Percentiles rank a stretch among this genome's conserved stretches.
phyloP scores from a whole-genome alignment of 2,329 filamentous ascomycete species.

The Huntiella abstrusa region DNA sequence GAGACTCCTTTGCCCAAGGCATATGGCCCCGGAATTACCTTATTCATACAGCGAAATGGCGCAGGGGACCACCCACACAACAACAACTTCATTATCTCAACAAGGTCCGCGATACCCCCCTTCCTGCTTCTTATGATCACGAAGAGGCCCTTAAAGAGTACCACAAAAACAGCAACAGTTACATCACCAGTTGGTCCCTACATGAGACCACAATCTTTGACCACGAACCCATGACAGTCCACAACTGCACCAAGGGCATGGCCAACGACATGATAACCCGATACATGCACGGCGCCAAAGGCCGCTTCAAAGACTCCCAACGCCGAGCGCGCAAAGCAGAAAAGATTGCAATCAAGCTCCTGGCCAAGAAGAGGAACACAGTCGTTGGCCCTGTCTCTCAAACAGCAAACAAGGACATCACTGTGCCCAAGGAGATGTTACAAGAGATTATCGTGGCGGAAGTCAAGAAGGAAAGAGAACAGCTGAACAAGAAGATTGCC shows the following conservation, averaged over 20 bases:
- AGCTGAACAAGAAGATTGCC: neutral
- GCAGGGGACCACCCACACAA: constrained; percentile 41
- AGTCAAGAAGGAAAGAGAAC: neutral
- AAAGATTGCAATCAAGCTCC: constrained; percentile 24
- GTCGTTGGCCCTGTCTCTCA: constrained; percentile 34
- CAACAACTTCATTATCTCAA: constrained; percentile 54
- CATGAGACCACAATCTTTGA: no score
- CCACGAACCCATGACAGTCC: constrained; percentile 28
- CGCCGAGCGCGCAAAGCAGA: constrained; percentile 30
- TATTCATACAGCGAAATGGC: constrained; percentile 47
- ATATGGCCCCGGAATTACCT: constrained; percentile 53
- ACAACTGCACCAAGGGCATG: constrained; percentile 55
- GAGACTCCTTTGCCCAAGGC: constrained; percentile 57
- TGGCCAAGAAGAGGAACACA: constrained; percentile 23
- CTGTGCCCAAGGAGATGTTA: neutral
- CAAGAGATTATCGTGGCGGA: neutral
- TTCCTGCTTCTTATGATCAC: neutral
- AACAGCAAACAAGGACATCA: neutral
- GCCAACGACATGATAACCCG: constrained; percentile 88
- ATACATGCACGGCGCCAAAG: constrained; percentile 63
- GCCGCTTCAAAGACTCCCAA: constrained; percentile 35
- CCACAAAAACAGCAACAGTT: no score
- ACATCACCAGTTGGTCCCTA: no score
- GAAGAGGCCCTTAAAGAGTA: constrained; percentile 24
- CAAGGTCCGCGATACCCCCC: constrained; percentile 33